Evolutionary conservation across 805 yeast genomes (phyloP), one percentile per base, ranked within the genome.

Genomic region (Lachancea meyersii): DNA sequence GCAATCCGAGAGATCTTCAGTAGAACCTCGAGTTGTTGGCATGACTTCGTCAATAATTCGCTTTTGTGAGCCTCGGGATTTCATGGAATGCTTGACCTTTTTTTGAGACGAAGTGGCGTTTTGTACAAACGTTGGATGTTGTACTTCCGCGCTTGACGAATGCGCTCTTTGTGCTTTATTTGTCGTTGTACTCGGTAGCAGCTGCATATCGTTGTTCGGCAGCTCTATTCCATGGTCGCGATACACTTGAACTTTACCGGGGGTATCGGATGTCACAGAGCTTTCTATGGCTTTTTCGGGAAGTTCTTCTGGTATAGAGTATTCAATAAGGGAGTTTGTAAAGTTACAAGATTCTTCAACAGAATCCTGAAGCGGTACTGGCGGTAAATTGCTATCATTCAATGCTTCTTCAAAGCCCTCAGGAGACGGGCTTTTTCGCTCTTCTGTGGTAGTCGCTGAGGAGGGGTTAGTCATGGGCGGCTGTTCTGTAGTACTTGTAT

Each of bases 11-110:
- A 40, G 39, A 30, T 40, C 40, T 3, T 46, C 48, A n/a, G 48
- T 50, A 2, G 51, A 19, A 5, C 53, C 55, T 23, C 51, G 46
- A 24, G 55, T 51, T 1, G 57, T 46, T 19, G 73, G 70, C 67
- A 69, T 67, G 11, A 63, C 59, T 38, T 70, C 70, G 48, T 70
- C 75, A 37, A 55, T 50, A 9, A 53, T 46, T 11, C 58, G 54
- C 45, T 57, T 63, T 7, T 49, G 54, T 42, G 57, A 61, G 21
- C 51, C 50, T 17, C 50, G 53, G 32, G 61, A 61, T 27, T 61
- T 60, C 52, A 58, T 53, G 3, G 63, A 54, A 45, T 59, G 65
- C 27, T 60, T 58, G 7, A 52, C 51, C 31, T 57, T 58, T 27
- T 47, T 44, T 43, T 51, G 54, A 2, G 54, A 44, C 3, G 53